phyloP scores from a whole-genome alignment of 257 asterid genomes.

The Phtheirospermum japonicum region DNA sequence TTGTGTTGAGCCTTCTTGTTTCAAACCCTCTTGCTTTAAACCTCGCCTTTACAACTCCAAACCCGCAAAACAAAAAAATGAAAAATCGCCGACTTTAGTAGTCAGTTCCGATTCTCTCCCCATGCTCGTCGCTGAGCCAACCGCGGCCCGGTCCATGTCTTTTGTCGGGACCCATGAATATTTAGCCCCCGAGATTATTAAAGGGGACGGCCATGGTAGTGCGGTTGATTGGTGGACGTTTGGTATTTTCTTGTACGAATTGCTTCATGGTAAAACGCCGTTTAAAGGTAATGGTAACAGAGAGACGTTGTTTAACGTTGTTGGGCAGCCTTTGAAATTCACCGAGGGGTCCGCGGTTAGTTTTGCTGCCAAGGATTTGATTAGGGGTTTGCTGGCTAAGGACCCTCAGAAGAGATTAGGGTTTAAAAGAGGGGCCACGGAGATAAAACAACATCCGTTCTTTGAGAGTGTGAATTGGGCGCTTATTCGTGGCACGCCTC shows the following conservation, averaged over 20 bases:
- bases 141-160: constrained; percentile 84
- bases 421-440: constrained; percentile 74
- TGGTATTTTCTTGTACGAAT: constrained; percentile 80
- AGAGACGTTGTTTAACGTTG: constrained; percentile 85
- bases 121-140: constrained; percentile 80
- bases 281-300: constrained; percentile 77
- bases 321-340: constrained; percentile 71
- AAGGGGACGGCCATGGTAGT: constrained; percentile 98
- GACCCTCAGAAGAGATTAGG: constrained; percentile 89
- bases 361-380: constrained; percentile 80
- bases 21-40: constrained; percentile 81
- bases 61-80: constrained; percentile 37
- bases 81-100: constrained; percentile 27
- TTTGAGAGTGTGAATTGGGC: constrained; percentile 88
- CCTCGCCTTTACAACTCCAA: constrained; percentile 70
- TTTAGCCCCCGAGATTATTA: constrained; percentile 80
- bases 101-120: constrained; percentile 53
- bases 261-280: constrained; percentile 86
- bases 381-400: constrained; percentile 75
- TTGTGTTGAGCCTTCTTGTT: constrained; percentile 76
- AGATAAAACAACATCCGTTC: constrained; percentile 85
- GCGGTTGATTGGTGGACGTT: constrained; percentile 99
- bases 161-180: constrained; percentile 96
- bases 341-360: constrained; percentile 61
- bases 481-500: constrained; percentile 69